These are phyloP conservation scores for Coniosporium tulheliwenetii DNA, from an alignment of 2,329 filamentous ascomycete species.

Conservation along the genomic window DNA sequence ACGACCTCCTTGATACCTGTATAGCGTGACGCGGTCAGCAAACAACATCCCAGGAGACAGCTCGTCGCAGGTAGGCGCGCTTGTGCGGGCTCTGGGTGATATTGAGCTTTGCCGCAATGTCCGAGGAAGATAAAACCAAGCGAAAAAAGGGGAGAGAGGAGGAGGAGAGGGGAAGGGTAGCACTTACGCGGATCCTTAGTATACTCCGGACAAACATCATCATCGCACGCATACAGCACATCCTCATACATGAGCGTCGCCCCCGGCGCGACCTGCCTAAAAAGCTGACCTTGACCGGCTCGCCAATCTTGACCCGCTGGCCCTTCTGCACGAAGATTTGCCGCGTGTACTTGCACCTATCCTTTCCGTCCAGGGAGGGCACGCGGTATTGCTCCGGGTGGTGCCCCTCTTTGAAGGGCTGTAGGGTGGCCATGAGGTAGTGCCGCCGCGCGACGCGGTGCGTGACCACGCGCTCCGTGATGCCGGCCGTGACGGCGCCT, in stretches of 20 bases:
- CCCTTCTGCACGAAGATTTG: conserved; percentile 99
- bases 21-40: conserved; percentile 11
- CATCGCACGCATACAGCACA: conserved; percentile 91
- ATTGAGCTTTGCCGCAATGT: background rate
- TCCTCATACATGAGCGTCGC: conserved; percentile 99
- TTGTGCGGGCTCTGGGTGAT: background rate
- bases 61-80: conserved; percentile 2
- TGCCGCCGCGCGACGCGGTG: conserved; percentile 93
- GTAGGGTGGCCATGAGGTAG: conserved; percentile 97
- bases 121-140: too few species aligned
- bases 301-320: conserved; percentile 96
- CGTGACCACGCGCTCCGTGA: conserved; percentile 91
- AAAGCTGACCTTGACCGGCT: conserved; percentile 98
- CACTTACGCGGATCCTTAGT: conserved; percentile 96
- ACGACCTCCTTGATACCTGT: conserved; percentile 97
- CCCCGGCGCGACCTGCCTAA: conserved; percentile 91
- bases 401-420: conserved; percentile 97
- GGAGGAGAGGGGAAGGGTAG: background rate
- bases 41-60: background rate
- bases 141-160: too few species aligned
- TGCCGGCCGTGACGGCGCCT: conserved; percentile 92
- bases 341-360: conserved; percentile 94
- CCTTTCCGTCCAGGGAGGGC: conserved; percentile 88
- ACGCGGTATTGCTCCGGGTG: conserved; percentile 97
- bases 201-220: conserved; percentile 95